phyloP scores from a whole-genome alignment of 768 basidiomycete genomes.

The Tephrocybe sp. region DNA sequence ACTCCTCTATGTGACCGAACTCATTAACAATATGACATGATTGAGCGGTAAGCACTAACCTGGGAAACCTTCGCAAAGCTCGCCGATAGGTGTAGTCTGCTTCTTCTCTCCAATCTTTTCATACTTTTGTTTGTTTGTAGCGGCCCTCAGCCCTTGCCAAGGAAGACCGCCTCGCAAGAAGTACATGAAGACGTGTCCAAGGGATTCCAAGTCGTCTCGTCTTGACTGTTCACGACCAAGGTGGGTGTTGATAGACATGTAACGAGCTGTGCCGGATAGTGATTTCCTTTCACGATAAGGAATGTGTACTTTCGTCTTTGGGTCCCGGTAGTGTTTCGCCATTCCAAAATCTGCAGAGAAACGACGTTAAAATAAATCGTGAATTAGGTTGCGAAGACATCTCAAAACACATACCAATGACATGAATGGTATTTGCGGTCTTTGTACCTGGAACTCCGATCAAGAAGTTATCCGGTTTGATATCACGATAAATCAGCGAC shows the following conservation, averaged over 20 bases:
- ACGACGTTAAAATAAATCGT: neutral
- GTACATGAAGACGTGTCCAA: slow-evolving; percentile 99
- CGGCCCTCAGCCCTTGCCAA: slow-evolving; percentile 97
- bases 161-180: slow-evolving; percentile 95
- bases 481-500: slow-evolving; percentile 97
- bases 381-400: neutral
- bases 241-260: slow-evolving; percentile 99
- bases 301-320: slow-evolving; percentile 96
- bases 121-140: slow-evolving; percentile 99
- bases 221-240: slow-evolving; percentile 93
- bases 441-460: slow-evolving; percentile 93
- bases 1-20: slow-evolving; percentile 85
- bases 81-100: slow-evolving; percentile 87
- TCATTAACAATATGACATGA: slow-evolving; percentile 2
- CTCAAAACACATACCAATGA: slow-evolving; percentile 64
- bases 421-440: slow-evolving; percentile 83
- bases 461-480: slow-evolving; percentile 99
- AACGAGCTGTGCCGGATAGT: slow-evolving; percentile 93
- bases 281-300: slow-evolving; percentile 99
- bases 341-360: slow-evolving; percentile 85
- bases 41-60: slow-evolving; percentile 46
- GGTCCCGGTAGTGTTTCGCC: slow-evolving; percentile 99
- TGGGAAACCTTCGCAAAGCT: slow-evolving; percentile 96
- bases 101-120: slow-evolving; percentile 99
- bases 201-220: slow-evolving; percentile 93